These are phyloP conservation scores for Cladosporium sp. DNA, from an alignment of 2,329 filamentous ascomycete genomes.

Conservation along the genomic window DNA sequence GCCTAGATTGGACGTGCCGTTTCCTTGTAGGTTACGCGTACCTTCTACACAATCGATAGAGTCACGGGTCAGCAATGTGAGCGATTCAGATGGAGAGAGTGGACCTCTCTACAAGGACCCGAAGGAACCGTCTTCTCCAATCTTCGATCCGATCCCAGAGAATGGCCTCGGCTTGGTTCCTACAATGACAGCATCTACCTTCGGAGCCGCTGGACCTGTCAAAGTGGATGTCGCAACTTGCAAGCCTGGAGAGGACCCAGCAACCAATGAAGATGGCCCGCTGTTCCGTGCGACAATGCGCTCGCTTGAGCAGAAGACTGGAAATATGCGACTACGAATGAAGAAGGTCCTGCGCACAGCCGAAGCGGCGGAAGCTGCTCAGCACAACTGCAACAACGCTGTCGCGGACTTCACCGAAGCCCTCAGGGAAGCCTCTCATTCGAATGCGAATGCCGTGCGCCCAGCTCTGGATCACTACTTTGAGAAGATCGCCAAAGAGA, in stretches of 20 bases:
- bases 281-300: conserved; percentile 97
- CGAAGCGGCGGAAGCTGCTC: conserved; percentile 78
- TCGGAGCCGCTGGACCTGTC: conserved; percentile 43
- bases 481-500: conserved; percentile 90
- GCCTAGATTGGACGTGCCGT: conserved; percentile 66
- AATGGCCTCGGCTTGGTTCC: conserved; percentile 42
- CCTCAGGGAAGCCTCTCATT: conserved; percentile 78
- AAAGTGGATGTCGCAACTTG: conserved; percentile 87
- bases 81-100: conserved; percentile 58
- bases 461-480: conserved; percentile 97
- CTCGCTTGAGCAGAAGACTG: conserved; percentile 90
- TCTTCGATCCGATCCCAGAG: conserved; percentile 46
- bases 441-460: conserved; percentile 94
- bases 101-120: conserved; percentile 35
- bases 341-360: conserved; percentile 93
- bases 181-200: conserved; percentile 34
- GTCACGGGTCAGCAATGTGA: conserved; percentile 60
- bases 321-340: conserved; percentile 88
- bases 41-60: conserved; percentile 67
- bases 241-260: conserved; percentile 79
- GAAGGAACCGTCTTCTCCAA: conserved; percentile 44
- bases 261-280: conserved; percentile 83
- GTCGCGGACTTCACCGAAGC: conserved; percentile 79
- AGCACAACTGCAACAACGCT: conserved; percentile 80
- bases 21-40: conserved; percentile 38